Evolutionary conservation across 495 filamentous ascomycete genomes (phyloP).

Genomic region (Monascus purpureus): DNA sequence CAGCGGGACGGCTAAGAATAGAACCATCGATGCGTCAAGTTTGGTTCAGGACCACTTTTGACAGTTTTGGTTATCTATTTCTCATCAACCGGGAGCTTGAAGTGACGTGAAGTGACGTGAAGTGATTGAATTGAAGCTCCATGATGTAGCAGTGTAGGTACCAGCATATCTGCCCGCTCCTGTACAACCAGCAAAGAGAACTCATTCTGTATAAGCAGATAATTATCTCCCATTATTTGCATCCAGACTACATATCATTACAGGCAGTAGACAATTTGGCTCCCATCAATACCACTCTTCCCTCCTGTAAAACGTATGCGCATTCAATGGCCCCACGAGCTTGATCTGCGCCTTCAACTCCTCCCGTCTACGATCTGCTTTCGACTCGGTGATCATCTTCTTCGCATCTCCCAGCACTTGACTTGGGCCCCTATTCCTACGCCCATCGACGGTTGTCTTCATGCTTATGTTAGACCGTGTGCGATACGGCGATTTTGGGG

Average conservation of each 20-base stretch:
- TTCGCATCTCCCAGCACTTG: constrained; percentile 17
- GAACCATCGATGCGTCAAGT: no score
- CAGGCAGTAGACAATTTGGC: background rate
- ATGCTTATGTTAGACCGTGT: background rate
- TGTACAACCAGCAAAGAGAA: no score
- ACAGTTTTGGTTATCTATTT: no score
- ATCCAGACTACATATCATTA: constrained; percentile 3
- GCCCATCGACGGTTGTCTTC: background rate
- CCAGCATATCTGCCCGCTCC: no score
- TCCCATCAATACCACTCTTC: constrained; percentile 20
- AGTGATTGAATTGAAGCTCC: no score
- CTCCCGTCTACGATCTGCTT: constrained; percentile 21
- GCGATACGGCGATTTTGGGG: background rate
- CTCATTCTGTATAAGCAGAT: no score
- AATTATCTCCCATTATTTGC: no score
- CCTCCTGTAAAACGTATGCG: constrained; percentile 14
- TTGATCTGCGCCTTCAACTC: constrained; percentile 31
- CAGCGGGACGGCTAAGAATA: no score
- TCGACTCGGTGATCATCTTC: constrained; percentile 19
- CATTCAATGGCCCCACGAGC: constrained; percentile 26
- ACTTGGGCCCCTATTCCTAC: constrained; percentile 12
- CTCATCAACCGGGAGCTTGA: no score
- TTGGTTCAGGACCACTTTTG: no score
- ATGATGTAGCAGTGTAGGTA: no score
- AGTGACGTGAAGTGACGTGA: no score